A percentile compares a stretch with the other conserved stretches of the same genome.
Conservation (phyloP, 1,284 basidiomycete species). For the Cryptococcus sp. region DNA sequence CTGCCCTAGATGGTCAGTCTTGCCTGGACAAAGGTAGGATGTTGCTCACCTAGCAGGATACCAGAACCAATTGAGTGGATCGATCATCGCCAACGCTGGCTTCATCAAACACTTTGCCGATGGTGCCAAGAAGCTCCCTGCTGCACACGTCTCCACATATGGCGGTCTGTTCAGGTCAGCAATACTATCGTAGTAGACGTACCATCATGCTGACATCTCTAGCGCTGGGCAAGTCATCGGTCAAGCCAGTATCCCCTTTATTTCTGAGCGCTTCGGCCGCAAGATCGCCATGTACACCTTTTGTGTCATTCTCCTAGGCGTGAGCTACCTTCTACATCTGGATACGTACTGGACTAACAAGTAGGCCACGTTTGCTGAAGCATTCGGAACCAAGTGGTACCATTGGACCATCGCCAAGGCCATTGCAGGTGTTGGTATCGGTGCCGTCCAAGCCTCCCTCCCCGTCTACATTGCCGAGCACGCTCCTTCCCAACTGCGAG, state of each 20-base stretch:
- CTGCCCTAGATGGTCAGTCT: conserved; percentile 16
- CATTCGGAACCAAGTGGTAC: conserved; percentile 17
- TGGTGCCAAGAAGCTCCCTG: conserved; percentile 7
- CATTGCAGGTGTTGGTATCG: conserved; percentile 24
- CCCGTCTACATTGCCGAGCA: conserved; percentile 13
- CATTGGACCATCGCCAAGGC: conserved; percentile 24
- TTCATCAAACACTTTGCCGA: conserved; percentile 14
- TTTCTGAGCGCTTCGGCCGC: conserved; percentile 16
- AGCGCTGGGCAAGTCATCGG: conserved; percentile 20
- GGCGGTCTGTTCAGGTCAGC: conserved; percentile 20
- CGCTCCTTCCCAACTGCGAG: neutral
- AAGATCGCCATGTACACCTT: conserved; percentile 16
- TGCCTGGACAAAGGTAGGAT: neutral
- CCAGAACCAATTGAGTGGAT: conserved; percentile 10
- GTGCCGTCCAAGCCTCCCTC: conserved; percentile 19
- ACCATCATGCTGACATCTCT: neutral
- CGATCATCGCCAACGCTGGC: conserved; percentile 15
- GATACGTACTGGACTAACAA: neutral
- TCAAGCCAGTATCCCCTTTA: conserved; percentile 14
- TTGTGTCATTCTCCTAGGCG: conserved; percentile 8
- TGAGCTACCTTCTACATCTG: neutral
- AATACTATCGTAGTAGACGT: too few species aligned
- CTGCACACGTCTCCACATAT: conserved; percentile 19
- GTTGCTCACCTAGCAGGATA: conserved; percentile 9
- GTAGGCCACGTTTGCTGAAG: conserved; percentile 18